A percentile compares a stretch with the other conserved stretches of the same genome.
phyloP scores from a whole-genome alignment of 306 rosid genomes.

The Trifolium pratense region DNA sequence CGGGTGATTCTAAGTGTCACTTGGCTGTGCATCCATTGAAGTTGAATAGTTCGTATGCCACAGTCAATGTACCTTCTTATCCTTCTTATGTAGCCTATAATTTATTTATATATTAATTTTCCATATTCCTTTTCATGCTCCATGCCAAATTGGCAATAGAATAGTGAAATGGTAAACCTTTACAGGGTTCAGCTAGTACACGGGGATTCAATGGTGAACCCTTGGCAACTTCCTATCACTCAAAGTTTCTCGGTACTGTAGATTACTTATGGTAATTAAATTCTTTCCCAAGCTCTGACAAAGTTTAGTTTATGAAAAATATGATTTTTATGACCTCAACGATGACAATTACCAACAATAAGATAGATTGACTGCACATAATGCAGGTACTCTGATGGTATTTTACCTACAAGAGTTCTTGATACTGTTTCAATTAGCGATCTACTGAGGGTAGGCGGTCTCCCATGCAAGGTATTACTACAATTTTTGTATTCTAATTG shows the following conservation, averaged over 20 bases:
- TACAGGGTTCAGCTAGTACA: slow-evolving; percentile 67
- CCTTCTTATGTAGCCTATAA: slow-evolving; percentile 34
- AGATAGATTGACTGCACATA: slow-evolving; percentile 26
- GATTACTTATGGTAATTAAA: slow-evolving; percentile 85
- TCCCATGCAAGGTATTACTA: slow-evolving; percentile 80
- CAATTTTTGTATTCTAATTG: background rate
- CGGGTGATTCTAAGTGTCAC: slow-evolving; percentile 62
- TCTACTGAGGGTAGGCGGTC: slow-evolving; percentile 73
- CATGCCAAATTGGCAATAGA: slow-evolving; percentile 15
- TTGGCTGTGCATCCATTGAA: slow-evolving; percentile 70
- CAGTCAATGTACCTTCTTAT: slow-evolving; percentile 54
- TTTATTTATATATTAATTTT: slow-evolving; percentile 11
- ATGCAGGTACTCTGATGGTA: slow-evolving; percentile 73
- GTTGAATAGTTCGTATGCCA: slow-evolving; percentile 79
- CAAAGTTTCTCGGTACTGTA: slow-evolving; percentile 89
- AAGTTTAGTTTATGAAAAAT: slow-evolving; percentile 25
- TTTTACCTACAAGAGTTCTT: slow-evolving; percentile 71
- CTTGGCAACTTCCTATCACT: slow-evolving; percentile 84
- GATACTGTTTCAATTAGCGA: slow-evolving; percentile 71
- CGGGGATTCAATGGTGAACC: slow-evolving; percentile 79
- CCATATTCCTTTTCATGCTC: background rate
- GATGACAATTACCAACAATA: slow-evolving; percentile 19
- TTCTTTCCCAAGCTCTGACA: slow-evolving; percentile 16
- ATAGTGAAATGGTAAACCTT: slow-evolving; percentile 29
- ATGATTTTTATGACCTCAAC: slow-evolving; percentile 10